Evolutionary conservation across 176 grass and related monocot genomes (phyloP), one percentile per base, ranked within the genome.

Genomic region (Calamus simplicifolius): DNA sequence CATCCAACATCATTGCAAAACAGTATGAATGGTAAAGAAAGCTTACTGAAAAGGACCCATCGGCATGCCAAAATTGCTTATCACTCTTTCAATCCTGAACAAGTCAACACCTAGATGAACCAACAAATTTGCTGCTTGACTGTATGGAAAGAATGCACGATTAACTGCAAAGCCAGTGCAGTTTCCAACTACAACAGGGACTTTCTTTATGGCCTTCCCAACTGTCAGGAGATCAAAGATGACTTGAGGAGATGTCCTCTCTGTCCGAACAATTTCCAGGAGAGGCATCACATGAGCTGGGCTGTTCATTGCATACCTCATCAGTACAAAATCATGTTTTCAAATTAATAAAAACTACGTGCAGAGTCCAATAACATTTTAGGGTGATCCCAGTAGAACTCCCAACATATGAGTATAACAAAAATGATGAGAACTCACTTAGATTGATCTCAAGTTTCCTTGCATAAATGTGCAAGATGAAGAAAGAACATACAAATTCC

Each of bases 21-120:
- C 10, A 2, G 35, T 43, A 43, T 43, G 35, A 59, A 15, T 66
- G n/a, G 51, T 53, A 43, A 43, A 1, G 50, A 79, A 48, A 27
- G 73, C 81, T 92, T 92, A 98, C 93, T 85, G 93, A 77, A 92
- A 98, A 62, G 93, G 93, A 62, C 93, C 93, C 87, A 98, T 83
- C 78, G 93, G 93, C 93, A 98, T 92, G 68, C 93, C 87, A 3
- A 98, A 98, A 57, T 53, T 92, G 76, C 73, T 82, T 74, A 98
- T 73, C 57, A 89, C 70, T 73, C 31, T 75, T 69, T 98, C 93
- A 48, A 98, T 76, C 81, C 84, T 85, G 58, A 92, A 98, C 59
- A 89, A 52, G 55, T 98, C 84, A 23, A 98, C 78, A 16, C 93
- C 93, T 65, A 98, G 73, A 82, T 85, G 77, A 70, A 83, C 78